These are phyloP conservation scores for Whalleya microplaca DNA, from an alignment of 2,329 filamentous ascomycete genomes.

Conservation along the genomic window DNA sequence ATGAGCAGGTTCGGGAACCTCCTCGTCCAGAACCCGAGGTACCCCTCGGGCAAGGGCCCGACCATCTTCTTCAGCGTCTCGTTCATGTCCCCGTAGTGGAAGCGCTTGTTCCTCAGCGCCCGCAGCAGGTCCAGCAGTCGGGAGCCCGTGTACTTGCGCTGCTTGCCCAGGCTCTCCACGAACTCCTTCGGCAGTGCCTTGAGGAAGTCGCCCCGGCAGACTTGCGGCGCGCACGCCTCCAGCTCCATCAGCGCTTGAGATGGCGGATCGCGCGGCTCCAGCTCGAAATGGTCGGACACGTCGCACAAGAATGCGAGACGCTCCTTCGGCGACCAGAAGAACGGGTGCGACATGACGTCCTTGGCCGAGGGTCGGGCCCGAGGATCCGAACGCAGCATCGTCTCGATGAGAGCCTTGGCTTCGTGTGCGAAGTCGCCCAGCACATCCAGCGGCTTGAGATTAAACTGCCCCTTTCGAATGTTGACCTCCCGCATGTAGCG, in stretches of 20 bases:
- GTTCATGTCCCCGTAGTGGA: constrained; percentile 97
- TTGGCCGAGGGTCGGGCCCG: constrained; percentile 54
- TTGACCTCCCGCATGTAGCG: constrained; percentile 96
- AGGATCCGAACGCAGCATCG: constrained; percentile 74
- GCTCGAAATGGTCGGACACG: constrained; percentile 94
- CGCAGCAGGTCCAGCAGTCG: constrained; percentile 84
- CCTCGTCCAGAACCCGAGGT: constrained; percentile 80
- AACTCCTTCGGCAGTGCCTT: constrained; percentile 77
- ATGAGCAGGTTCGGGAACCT: constrained; percentile 80
- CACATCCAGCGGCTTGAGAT: constrained; percentile 70
- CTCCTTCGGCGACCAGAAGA: constrained; percentile 94
- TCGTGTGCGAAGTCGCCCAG: constrained; percentile 86
- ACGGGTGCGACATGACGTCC: constrained; percentile 72
- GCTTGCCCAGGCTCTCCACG: constrained; percentile 87
- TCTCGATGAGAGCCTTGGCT: constrained; percentile 81
- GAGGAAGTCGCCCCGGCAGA: constrained; percentile 76
- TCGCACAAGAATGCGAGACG: constrained; percentile 92
- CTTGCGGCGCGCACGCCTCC: constrained; percentile 54
- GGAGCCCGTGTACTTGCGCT: constrained; percentile 89
- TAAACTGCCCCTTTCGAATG: constrained; percentile 86
- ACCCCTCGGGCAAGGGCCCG: constrained; percentile 76
- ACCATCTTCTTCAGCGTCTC: constrained; percentile 72
- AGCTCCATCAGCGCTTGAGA: constrained; percentile 67
- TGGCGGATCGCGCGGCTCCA: constrained; percentile 83
- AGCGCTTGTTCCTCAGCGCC: constrained; percentile 92